phyloP scores from a whole-genome alignment of 1,284 basidiomycete genomes.

The Irpex sp. region DNA sequence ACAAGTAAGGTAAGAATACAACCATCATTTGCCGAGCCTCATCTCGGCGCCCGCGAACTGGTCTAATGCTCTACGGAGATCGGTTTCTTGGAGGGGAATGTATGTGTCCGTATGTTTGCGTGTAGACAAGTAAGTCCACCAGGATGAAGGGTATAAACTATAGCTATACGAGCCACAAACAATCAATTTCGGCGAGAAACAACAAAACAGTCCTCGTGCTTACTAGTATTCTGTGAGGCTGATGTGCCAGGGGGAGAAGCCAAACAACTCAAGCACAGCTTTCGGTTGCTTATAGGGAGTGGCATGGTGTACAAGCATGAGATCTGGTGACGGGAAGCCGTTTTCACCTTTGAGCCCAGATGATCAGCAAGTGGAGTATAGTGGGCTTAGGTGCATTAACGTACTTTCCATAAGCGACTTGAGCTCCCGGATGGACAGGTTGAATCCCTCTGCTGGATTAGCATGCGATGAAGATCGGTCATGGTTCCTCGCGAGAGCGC shows the following conservation, averaged over 20 bases:
- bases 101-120: slow-evolving; percentile 1
- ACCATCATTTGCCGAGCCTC: slow-evolving; percentile 59
- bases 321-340: slow-evolving; percentile 60
- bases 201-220: slow-evolving; percentile 21
- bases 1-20: slow-evolving; percentile 1
- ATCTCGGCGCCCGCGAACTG: slow-evolving; percentile 66
- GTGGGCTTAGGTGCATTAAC: slow-evolving; percentile 11
- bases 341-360: slow-evolving; percentile 26
- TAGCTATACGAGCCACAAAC: background rate
- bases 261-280: slow-evolving; percentile 56
- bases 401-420: slow-evolving; percentile 55
- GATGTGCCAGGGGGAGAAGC: slow-evolving; percentile 77
- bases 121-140: slow-evolving; percentile 8
- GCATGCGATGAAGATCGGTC: slow-evolving; percentile 1
- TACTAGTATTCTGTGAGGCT: slow-evolving; percentile 72
- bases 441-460: slow-evolving; percentile 16
- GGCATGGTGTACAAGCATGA: slow-evolving; percentile 66
- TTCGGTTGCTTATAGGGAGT: slow-evolving; percentile 30
- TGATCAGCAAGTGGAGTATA: slow-evolving; percentile 20
- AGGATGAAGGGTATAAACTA: slow-evolving; percentile 6
- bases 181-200: background rate
- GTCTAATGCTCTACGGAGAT: slow-evolving; percentile 63
- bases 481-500: slow-evolving; percentile 11
- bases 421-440: slow-evolving; percentile 40
- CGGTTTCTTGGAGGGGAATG: slow-evolving; percentile 40